Conservation (phyloP, 768 basidiomycete genomes). For the Agaricus blazei region DNA sequence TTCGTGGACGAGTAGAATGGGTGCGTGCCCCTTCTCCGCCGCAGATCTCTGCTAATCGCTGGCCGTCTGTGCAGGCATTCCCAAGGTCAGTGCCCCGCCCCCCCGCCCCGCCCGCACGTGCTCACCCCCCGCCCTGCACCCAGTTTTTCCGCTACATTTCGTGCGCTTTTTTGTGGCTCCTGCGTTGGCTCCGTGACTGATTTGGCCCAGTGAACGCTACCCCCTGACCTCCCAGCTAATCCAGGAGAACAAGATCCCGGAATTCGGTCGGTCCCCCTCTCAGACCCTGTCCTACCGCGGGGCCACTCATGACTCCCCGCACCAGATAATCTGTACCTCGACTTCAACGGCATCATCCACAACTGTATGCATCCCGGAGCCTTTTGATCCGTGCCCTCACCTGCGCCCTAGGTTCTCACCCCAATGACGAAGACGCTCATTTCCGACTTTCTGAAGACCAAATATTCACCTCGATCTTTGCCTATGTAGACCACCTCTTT, state of each 20-base stretch:
- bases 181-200: neutral
- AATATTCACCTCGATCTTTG: conserved; percentile 95
- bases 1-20: conserved; percentile 10
- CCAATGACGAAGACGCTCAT: conserved; percentile 93
- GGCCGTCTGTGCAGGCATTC: conserved; percentile 40
- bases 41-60: too few species aligned
- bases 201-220: conserved; percentile 76
- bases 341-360: conserved; percentile 93
- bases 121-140: neutral
- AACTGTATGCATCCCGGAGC: conserved; percentile 45
- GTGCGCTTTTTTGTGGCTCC: conserved; percentile 38
- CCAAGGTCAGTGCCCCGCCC: conserved; percentile 58
- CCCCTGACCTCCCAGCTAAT: conserved; percentile 97
- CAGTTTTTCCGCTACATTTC: conserved; percentile 98
- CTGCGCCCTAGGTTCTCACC: conserved; percentile 68
- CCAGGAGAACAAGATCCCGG: conserved; percentile 97
- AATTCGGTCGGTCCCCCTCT: conserved; percentile 65
- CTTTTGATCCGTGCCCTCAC: neutral
- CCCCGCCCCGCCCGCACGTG: neutral
- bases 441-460: conserved; percentile 95
- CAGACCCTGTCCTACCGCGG: neutral
- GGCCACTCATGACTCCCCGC: conserved; percentile 9
- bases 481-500: conserved; percentile 96
- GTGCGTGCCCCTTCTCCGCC: neutral
- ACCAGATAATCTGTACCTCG: conserved; percentile 85